Evolutionary conservation across 2,329 filamentous ascomycete genomes (phyloP), one percentile per base, ranked within the genome.

Genomic region (Catunica adiposa): DNA sequence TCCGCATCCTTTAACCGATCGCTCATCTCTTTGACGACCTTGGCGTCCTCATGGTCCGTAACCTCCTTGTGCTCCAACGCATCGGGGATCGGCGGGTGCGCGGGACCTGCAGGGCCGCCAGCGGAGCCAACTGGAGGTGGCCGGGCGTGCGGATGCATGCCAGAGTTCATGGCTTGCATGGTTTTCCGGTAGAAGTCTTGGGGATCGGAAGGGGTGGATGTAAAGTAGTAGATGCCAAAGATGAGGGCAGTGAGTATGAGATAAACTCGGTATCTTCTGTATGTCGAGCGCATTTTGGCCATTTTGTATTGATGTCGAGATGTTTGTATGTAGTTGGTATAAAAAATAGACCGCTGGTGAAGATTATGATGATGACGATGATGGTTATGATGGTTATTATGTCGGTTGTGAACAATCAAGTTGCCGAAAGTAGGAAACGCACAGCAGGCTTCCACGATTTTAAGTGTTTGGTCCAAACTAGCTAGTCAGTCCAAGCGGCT

Each of bases 1-100:
- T 83, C 83, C 9, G 86, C 82, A 51, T 82, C 79, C 65, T 79
- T 79, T 58, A 88, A 71, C 14, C 83, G 75, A 56, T 78, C 73
- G 60, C 73, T 71, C 75, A 78, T 81, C 66, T 73, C 71, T 63
- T 67, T 73, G 60, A 71, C 56, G 15, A 47, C 54, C n/a, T 55
- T 53, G 17, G 48, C 52, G n/a, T 58, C 59, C 6, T 15, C 26
- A 3, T 37, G 25, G 22, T 54, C 37, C n/a, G 42, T 51, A 31
- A 23, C 51, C 57, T 59, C 15, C 65, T 74, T 58, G 76, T 68
- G 55, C 69, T 66, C 56, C 71, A 70, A 61, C 80, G 81, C 57
- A 80, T 79, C 17, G 74, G 74, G 59, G 77, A 75, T 34, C 76
- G 69, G 61, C 73, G 71, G 58, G 74, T 72, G 66, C 83, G 79